These are phyloP conservation scores for Pelargonium myrrhifolium DNA, from an alignment of 441 rosid species.

Conservation along the genomic window DNA sequence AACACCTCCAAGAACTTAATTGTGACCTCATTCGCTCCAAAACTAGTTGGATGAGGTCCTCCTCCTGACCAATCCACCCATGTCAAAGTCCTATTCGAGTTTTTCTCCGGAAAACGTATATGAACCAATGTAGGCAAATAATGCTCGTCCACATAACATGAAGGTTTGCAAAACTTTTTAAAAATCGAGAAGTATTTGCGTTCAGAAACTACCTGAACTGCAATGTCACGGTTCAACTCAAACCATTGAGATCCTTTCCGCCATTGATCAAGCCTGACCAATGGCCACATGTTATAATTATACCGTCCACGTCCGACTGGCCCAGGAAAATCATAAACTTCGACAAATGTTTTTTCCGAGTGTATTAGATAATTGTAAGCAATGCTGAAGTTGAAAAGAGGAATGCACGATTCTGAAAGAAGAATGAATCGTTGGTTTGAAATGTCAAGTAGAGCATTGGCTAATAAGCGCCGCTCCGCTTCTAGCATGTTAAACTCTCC, in stretches of 20 bases:
- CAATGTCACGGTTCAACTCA: conserved; percentile 63
- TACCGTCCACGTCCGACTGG: conserved; percentile 83
- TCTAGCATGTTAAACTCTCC: conserved; percentile 93
- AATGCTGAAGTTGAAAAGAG: conserved; percentile 60
- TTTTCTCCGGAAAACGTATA: conserved; percentile 41
- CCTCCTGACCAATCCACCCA: conserved; percentile 95
- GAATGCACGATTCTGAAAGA: conserved; percentile 80
- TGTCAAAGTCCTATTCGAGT: conserved; percentile 67
- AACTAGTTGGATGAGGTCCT: conserved; percentile 85
- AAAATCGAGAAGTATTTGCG: conserved; percentile 59
- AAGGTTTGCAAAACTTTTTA: conserved; percentile 60
- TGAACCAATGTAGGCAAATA: conserved; percentile 79
- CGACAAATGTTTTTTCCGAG: conserved; percentile 67
- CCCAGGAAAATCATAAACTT: conserved; percentile 60
- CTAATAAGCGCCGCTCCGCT: conserved; percentile 80
- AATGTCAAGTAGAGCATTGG: conserved; percentile 78
- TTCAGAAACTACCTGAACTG: conserved; percentile 51
- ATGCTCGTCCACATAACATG: conserved; percentile 88
- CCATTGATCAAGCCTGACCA: conserved; percentile 65
- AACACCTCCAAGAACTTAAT: conserved; percentile 47
- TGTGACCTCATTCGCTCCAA: conserved; percentile 44
- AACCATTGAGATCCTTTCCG: conserved; percentile 97
- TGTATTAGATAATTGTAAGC: conserved; percentile 48
- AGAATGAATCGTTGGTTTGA: conserved; percentile 89
- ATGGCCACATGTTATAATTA: conserved; percentile 46